Evolutionary conservation across 257 asterid species (phyloP), one percentile per base, ranked within the genome.

Genomic region (Cinchona pubescens): DNA sequence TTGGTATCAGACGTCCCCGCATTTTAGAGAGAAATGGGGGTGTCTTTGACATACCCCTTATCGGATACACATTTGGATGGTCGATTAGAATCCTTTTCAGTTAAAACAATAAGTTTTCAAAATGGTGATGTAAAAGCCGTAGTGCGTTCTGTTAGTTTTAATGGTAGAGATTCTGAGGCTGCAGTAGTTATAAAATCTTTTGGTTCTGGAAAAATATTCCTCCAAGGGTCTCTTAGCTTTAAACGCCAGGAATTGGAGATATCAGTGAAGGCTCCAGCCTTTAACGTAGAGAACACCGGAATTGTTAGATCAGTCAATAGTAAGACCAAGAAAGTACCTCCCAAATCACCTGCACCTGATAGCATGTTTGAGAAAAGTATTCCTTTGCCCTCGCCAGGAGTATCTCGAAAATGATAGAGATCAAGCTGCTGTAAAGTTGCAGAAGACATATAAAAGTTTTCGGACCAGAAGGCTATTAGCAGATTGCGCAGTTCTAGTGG

Each of bases 401-500:
- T n/a, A n/a, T n/a, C 40, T 71, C 12, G 87, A 60, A 29, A 67
- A 73, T 29, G 49, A 19, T 43, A 86, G 89, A 74, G 82, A 92
- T 72, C 83, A 61, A 64, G 96, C 96, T 14, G 97, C 97, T 51
- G 42, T 89, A 29, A 88, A 78, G 87, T 74, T 93, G 88, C 98
- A 93, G 78, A 93, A 93, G 69, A 91, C 97, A 0, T 93, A 93
- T 71, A 91, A 88, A 76, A 91, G 97, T 84, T 89, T 93, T 75
- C 83, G 98, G 67, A 92, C 92, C 10, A 77, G 98, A 74, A 87
- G 98, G 76, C 91, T 83, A 43, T 82, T 92, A 12, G 98, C 98
- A 11, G 97, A 92, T 73, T 92, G 97, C 78, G 97, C 96, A 7
- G 96, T 92, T 74, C 82, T 92, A 37, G 96, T 83, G 9, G 96